These are phyloP conservation scores for Leptographium radiaticola DNA, from an alignment of 2,329 filamentous ascomycete species.

Conservation along the genomic window DNA sequence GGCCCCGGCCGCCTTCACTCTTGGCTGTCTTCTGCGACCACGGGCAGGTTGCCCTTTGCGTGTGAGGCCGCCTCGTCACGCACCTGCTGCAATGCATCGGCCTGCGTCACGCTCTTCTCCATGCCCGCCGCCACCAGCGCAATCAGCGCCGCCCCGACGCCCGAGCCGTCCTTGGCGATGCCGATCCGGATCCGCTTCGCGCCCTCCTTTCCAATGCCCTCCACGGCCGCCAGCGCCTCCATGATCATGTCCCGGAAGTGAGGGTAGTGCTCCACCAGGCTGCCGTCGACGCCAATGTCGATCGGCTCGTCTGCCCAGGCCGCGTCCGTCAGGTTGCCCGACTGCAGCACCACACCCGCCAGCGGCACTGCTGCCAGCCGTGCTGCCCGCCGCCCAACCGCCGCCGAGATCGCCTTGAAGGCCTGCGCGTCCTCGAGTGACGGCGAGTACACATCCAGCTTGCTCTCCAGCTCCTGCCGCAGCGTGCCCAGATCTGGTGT, in stretches of 20 bases:
- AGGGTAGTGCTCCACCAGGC: constrained; percentile 90
- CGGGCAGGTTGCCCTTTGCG: constrained; percentile 19
- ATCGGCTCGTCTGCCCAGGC: constrained; percentile 53
- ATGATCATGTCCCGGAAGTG: constrained; percentile 81
- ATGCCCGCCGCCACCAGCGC: constrained; percentile 71
- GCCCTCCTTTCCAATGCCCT: constrained; percentile 63
- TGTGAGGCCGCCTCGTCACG: constrained; percentile 18
- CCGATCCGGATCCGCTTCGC: constrained; percentile 85
- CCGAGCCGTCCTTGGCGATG: constrained; percentile 92
- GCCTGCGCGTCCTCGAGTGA: constrained; percentile 76
- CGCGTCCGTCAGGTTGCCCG: constrained; percentile 51
- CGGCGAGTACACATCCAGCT: constrained; percentile 63
- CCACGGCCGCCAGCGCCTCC: constrained; percentile 63
- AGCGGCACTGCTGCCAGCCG: constrained; percentile 80
- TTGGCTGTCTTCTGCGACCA: constrained; percentile 15
- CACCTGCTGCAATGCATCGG: constrained; percentile 28
- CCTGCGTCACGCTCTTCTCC: constrained; percentile 29
- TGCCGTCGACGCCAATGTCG: constrained; percentile 90
- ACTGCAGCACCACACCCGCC: constrained; percentile 69
- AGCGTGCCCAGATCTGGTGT: constrained; percentile 59
- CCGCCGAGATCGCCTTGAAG: constrained; percentile 69
- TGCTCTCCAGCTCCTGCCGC: constrained; percentile 63
- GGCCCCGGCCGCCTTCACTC: neutral
- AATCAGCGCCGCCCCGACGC: constrained; percentile 90
- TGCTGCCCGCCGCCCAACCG: constrained; percentile 79